Conservation (phyloP, 495 filamentous ascomycete species). For the Pseudevernia furfuracea region DNA sequence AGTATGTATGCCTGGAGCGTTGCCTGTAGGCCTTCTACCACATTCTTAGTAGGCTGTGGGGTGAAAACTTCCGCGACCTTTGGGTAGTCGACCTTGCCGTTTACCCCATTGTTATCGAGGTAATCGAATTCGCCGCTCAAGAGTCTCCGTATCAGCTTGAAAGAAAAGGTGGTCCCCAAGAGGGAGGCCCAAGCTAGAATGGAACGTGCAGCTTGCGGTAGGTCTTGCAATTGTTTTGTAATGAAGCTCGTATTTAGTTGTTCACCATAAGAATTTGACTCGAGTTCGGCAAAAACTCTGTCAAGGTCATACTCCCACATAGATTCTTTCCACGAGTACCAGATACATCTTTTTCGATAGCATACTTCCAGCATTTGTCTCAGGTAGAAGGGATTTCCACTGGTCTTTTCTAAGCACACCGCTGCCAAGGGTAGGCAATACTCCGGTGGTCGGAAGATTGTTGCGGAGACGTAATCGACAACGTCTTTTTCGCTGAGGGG, state of each 20-base stretch:
- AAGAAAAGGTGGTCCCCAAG: constrained; percentile 71
- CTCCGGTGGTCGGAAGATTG: constrained; percentile 54
- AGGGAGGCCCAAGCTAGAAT: constrained; percentile 83
- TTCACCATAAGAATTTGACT: constrained; percentile 64
- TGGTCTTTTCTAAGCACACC: constrained; percentile 27
- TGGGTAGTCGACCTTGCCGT: constrained; percentile 31
- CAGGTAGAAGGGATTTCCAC: constrained; percentile 72
- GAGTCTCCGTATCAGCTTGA: constrained; percentile 68
- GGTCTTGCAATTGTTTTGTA: constrained; percentile 63
- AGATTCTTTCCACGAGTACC: constrained; percentile 74
- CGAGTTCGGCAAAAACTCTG: constrained; percentile 72
- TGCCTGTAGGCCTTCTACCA: constrained; percentile 68
- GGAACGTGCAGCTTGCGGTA: constrained; percentile 60
- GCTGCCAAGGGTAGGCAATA: constrained; percentile 49
- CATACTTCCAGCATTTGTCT: constrained; percentile 84
- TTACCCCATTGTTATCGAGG: constrained; percentile 37
- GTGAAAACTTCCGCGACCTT: constrained; percentile 26
- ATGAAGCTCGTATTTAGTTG: constrained; percentile 77
- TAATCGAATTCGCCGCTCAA: constrained; percentile 60
- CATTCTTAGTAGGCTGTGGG: constrained; percentile 40
- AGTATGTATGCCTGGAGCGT: constrained; percentile 71
- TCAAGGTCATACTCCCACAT: constrained; percentile 81
- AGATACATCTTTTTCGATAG: constrained; percentile 76
- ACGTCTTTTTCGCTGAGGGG: constrained; percentile 70
- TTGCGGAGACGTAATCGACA: constrained; percentile 65